These are phyloP conservation scores for Scedosporium boydii DNA, from an alignment of 2,329 filamentous ascomycete species.

Conservation along the genomic window DNA sequence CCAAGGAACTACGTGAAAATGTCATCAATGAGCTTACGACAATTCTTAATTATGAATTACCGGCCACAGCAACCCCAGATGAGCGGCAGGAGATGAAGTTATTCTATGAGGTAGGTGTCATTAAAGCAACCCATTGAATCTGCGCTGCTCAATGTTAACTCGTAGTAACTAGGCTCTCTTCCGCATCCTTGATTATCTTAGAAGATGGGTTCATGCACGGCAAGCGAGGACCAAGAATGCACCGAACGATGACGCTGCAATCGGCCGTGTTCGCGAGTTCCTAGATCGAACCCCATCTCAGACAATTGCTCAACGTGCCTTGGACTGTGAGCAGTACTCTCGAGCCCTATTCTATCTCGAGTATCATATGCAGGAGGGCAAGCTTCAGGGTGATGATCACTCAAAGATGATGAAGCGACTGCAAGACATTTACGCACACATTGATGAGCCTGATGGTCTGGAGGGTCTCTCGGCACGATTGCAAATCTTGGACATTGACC, in stretches of 20 bases:
- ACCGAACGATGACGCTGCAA: slow-evolving; percentile 35
- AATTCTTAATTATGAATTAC: slow-evolving; percentile 57
- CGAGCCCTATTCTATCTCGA: slow-evolving; percentile 92
- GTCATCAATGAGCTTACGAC: slow-evolving; percentile 65
- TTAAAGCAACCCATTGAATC: too few relatives aligned
- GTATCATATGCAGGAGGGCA: slow-evolving; percentile 60
- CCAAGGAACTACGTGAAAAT: slow-evolving; percentile 50
- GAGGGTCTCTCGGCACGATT: slow-evolving; percentile 88
- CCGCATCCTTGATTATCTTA: slow-evolving; percentile 81
- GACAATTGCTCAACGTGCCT: slow-evolving; percentile 66
- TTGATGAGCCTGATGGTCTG: slow-evolving; percentile 94
- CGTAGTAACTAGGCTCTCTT: slow-evolving; percentile 61
- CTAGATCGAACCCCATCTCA: slow-evolving; percentile 61
- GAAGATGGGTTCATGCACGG: slow-evolving; percentile 79
- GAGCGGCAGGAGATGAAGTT: slow-evolving; percentile 69
- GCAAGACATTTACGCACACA: slow-evolving; percentile 91
- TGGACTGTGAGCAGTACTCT: slow-evolving; percentile 91
- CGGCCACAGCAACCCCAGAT: slow-evolving; percentile 20
- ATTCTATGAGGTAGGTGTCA: slow-evolving; percentile 69
- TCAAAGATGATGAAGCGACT: slow-evolving; percentile 57
- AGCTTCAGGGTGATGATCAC: slow-evolving; percentile 43
- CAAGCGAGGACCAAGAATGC: slow-evolving; percentile 25
- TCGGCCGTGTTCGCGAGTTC: slow-evolving; percentile 38
- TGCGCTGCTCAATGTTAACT: slow-evolving; percentile 11
- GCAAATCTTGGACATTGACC: slow-evolving; percentile 79